Evolutionary conservation across 2,329 filamentous ascomycete genomes (phyloP), one percentile per base, ranked within the genome.

Genomic region (Arthrobotrys musiformis): DNA sequence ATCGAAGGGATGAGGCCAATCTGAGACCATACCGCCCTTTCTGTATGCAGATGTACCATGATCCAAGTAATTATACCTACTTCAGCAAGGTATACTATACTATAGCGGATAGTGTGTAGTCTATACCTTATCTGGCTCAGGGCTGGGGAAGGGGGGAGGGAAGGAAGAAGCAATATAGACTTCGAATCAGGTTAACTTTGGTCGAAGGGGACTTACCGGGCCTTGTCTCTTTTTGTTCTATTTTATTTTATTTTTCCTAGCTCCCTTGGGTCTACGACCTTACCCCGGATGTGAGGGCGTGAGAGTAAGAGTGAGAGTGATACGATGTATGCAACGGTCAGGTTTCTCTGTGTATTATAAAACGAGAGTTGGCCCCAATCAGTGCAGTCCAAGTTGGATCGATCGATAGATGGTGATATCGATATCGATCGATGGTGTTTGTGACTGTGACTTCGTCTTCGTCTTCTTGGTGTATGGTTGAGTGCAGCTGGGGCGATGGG

Each of bases 311-410:
- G n/a, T n/a, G n/a, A n/a, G n/a, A n/a, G n/a, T n/a, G n/a, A n/a
- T n/a, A 17, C 9, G 37, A 30, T 48, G 22, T 70, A 70, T 46
- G 42, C 28, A 30, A 40, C 35, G 37, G 37, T 26, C 44, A n/a
- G n/a, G n/a, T n/a, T n/a, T n/a, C n/a, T n/a, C n/a, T n/a, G n/a
- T n/a, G n/a, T n/a, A n/a, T n/a, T n/a, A n/a, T 46, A 37, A 30
- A 68, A 46, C 42, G 64, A 60, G 35, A 50, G 64, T 58, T n/a
- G 17, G 50, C 46, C 35, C 52, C 64, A 46, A 26, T 42, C 40
- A 42, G 60, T 67, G 44, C 19, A 11, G 30, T n/a, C 40, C 7
- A n/a, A 5, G 11, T 40, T 40, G 35, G n/a, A 40, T 40, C 35
- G 35, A 40, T 15, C 17, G 4, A 13, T 15, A 17, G 56, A 17